phyloP scores from a whole-genome alignment of 208 protist genomes.

The Giardia muris region DNA sequence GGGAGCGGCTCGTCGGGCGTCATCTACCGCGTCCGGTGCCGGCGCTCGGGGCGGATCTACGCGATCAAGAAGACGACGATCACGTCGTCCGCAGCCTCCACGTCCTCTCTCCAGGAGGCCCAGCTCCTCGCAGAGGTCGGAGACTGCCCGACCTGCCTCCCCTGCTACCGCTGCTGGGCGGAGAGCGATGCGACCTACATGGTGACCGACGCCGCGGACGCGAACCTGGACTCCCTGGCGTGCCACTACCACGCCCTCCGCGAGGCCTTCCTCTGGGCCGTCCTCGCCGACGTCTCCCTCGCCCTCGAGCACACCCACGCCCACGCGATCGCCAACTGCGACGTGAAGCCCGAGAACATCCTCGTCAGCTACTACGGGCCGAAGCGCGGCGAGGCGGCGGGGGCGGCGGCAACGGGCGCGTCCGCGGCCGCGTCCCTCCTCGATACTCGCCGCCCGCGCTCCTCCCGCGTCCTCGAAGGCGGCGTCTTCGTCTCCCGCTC shows the following conservation, averaged over 20 bases:
- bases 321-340: background rate
- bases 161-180: background rate
- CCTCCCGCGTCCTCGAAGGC: no score
- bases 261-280: background rate
- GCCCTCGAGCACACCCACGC: background rate
- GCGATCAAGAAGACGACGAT: background rate
- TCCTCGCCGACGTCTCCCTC: background rate
- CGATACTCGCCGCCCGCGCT: no score
- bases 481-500: no score
- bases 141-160: background rate
- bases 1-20: background rate
- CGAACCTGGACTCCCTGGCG: background rate
- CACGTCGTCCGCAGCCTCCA: no score
- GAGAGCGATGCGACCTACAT: background rate
- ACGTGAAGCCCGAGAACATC: conserved; percentile 24
- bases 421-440: no score
- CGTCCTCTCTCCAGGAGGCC: background rate
- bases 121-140: background rate
- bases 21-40: background rate
- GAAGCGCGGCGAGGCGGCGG: no score
- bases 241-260: background rate
- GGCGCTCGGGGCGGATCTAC: background rate
- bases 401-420: no score
- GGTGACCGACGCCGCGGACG: background rate
- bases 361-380: background rate